These are phyloP conservation scores for Ascodesmis nigricans DNA, from an alignment of 495 filamentous ascomycete species.

Conservation along the genomic window DNA sequence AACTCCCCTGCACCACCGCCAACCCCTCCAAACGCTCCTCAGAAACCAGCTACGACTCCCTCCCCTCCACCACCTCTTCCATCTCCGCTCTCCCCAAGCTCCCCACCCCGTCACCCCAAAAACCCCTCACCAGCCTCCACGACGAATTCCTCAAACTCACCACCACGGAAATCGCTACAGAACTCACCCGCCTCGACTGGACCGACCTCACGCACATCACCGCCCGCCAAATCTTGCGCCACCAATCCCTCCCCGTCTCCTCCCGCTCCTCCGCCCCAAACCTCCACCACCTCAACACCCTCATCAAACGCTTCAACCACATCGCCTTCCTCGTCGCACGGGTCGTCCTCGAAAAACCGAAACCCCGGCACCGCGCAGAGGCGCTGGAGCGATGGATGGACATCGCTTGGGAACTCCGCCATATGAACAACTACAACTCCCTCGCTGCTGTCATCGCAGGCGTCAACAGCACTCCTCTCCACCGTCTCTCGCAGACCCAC, in stretches of 20 bases:
- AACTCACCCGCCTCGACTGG: conserved; percentile 92
- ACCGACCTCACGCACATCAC: conserved; percentile 89
- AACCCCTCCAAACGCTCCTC: too few species aligned
- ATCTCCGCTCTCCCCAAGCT: too few species aligned
- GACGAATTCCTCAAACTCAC: conserved; percentile 70
- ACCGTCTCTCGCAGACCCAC: conserved; percentile 63
- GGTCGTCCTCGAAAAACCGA: conserved; percentile 79
- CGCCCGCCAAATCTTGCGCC: conserved; percentile 78
- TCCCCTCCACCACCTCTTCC: too few species aligned
- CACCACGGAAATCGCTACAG: conserved; percentile 69
- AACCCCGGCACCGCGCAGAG: conserved; percentile 78
- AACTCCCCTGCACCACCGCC: too few species aligned
- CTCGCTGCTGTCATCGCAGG: conserved; percentile 83
- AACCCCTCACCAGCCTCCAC: conserved; percentile 48
- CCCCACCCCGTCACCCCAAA: too few species aligned
- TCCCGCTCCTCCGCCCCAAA: conserved; percentile 56
- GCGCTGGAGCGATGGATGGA: conserved; percentile 89
- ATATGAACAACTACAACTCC: conserved; percentile 91
- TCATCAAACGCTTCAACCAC: conserved; percentile 93
- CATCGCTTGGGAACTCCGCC: conserved; percentile 52
- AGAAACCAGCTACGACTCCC: too few species aligned
- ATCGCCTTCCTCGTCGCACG: conserved; percentile 77
- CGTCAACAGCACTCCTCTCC: conserved; percentile 68
- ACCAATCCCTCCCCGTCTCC: conserved; percentile 53
- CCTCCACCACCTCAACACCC: conserved; percentile 68